Conservation (phyloP, 2,329 filamentous ascomycete species). For the Teratosphaeria zuluensis region DNA sequence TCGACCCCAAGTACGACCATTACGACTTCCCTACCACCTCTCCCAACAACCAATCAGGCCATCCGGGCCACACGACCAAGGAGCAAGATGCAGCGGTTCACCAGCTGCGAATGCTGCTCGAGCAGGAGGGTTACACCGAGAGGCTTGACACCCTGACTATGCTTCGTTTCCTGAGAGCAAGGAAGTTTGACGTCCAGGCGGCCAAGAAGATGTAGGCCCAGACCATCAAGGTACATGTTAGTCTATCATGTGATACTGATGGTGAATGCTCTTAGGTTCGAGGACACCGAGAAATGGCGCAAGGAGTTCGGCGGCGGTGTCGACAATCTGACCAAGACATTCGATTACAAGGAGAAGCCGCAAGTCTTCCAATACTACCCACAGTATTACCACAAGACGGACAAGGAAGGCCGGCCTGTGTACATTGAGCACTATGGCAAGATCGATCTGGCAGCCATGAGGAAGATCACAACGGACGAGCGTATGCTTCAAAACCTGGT, state of each 20-base stretch:
- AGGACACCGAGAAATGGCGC: constrained; percentile 85
- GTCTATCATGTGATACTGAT: constrained; percentile 2
- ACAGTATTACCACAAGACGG: constrained; percentile 98
- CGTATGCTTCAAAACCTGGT: constrained; percentile 96
- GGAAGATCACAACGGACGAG: constrained; percentile 83
- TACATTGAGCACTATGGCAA: constrained; percentile 96
- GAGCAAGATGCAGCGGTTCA: constrained; percentile 82
- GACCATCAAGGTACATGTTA: neutral
- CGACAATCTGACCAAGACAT: constrained; percentile 68
- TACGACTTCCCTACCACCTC: constrained; percentile 85
- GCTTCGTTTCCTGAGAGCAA: constrained; percentile 66
- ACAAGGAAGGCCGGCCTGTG: constrained; percentile 88
- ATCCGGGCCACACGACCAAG: constrained; percentile 77
- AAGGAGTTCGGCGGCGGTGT: constrained; percentile 64
- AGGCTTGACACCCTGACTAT: constrained; percentile 86
- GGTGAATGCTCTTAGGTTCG: constrained; percentile 56
- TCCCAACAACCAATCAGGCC: constrained; percentile 60
- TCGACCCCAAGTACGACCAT: constrained; percentile 47
- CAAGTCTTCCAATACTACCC: constrained; percentile 86
- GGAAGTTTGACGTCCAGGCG: constrained; percentile 83
- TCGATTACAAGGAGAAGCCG: constrained; percentile 79
- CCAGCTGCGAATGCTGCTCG: constrained; percentile 76
- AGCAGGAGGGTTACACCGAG: constrained; percentile 71
- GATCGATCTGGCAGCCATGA: constrained; percentile 81
- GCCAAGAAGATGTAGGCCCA: constrained; percentile 74